These are phyloP conservation scores for Trichoderma virens DNA, from an alignment of 495 filamentous ascomycete species.

Conservation along the genomic window DNA sequence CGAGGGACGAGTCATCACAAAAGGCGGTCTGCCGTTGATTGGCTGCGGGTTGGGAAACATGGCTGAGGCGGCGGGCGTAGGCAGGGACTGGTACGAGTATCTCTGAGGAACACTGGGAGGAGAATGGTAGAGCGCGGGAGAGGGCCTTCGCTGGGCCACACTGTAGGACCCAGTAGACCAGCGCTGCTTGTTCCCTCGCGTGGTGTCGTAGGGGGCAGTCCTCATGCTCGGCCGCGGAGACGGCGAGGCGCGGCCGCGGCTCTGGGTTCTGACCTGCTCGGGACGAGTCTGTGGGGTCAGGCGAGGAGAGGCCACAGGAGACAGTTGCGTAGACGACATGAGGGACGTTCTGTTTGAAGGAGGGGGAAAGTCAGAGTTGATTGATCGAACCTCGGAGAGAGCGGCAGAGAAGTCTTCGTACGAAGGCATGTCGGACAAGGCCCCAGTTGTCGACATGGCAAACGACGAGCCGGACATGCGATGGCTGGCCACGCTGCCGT, in stretches of 20 bases:
- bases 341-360: constrained; percentile 49
- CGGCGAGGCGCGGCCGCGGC: constrained; percentile 55
- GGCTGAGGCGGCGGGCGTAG: constrained; percentile 35
- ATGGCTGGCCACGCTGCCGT: constrained; percentile 34
- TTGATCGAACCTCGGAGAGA: constrained; percentile 47
- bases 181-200: constrained; percentile 57
- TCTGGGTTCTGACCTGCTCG: constrained; percentile 49
- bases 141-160: constrained; percentile 41
- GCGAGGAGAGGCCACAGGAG: constrained; percentile 51
- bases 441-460: constrained; percentile 49
- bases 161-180: constrained; percentile 64
- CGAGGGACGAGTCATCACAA: constrained; percentile 40
- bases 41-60: constrained; percentile 46
- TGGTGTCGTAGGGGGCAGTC: constrained; percentile 54
- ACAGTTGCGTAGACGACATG: constrained; percentile 52
- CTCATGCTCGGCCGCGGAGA: constrained; percentile 57
- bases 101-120: not conserved
- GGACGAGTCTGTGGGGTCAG: constrained; percentile 49
- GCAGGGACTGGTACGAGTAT: constrained; percentile 16
- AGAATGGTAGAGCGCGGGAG: constrained; percentile 39
- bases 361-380: constrained; percentile 49
- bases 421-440: constrained; percentile 49
- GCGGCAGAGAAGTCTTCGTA: constrained; percentile 53
- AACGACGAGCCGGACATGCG: constrained; percentile 54
- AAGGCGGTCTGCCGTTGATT: constrained; percentile 45